Evolutionary conservation across 306 rosid species (phyloP), one percentile per base, ranked within the genome.

Genomic region (Quercus engelmannii): DNA sequence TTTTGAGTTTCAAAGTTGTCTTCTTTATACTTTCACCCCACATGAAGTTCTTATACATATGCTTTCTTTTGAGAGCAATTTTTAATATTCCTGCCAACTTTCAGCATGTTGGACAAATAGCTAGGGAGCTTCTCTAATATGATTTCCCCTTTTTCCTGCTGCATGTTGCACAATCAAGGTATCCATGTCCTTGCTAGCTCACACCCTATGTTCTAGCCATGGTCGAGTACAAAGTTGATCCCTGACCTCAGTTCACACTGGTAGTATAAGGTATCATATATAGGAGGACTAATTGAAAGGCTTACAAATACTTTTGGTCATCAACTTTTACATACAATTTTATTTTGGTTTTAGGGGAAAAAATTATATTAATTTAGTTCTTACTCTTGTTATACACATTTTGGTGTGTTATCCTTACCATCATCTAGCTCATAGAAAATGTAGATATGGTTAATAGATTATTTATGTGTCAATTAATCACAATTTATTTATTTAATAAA

Each of bases 31-130:
- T 79, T 88, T 88, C 83, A 83, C 68, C 77, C n/a, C 43, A 15
- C 78, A 64, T 87, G 74, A 72, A 79, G 80, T 85, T 72, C 87
- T 89, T 79, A 84, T 14, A 14, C 3, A 88, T 81, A 86, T 92
- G 86, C 97, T 87, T 89, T 88, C 97, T 82, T 87, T 68, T 62
- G 79, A 86, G 79, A 79, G 86, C 56, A 80, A 64, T 84, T 79
- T 78, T 83, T 79, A 77, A 75, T 83, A 88, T 89, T 91, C 92
- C 70, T 65, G 58, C 9, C 28, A 4, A 30, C 76, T 63, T 86
- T 54, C 46, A 35, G 69, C 76, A 64, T 76, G 4, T 17, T 38
- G 71, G 78, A 25, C 0, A 38, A 5, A n/a, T 41, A 41, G 11
- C 46, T 41, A 52, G 69, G 54, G 38, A 25, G 31, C 71, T 6